Conservation (phyloP, 2,329 filamentous ascomycete genomes). For the Fusarium camptoceras region DNA sequence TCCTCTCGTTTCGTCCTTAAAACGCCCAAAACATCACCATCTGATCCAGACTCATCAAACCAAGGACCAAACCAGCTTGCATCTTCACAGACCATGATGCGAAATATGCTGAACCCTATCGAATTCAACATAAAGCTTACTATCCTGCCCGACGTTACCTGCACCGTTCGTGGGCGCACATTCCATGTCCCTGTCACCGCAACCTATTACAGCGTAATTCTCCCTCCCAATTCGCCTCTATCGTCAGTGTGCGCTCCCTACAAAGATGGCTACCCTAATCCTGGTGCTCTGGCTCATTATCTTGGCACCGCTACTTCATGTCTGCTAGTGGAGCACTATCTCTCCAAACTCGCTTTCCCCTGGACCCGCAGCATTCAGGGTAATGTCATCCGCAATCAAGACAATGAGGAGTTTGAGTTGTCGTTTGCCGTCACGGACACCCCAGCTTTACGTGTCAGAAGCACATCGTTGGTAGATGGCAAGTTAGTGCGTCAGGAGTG, state of each 20-base stretch:
- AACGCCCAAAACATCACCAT: slow-evolving; percentile 51
- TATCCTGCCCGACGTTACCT: slow-evolving; percentile 57
- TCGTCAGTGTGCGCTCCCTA: slow-evolving; percentile 57
- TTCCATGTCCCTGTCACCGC: slow-evolving; percentile 57
- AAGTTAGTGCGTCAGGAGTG: slow-evolving; percentile 42
- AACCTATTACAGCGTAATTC: slow-evolving; percentile 59
- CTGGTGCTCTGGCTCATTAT: slow-evolving; percentile 60
- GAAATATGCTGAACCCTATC: slow-evolving; percentile 56
- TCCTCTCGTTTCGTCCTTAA: slow-evolving; percentile 57
- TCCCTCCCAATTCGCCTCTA: slow-evolving; percentile 54
- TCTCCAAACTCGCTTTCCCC: slow-evolving; percentile 41
- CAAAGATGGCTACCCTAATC: slow-evolving; percentile 58
- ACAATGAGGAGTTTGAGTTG: slow-evolving; percentile 48
- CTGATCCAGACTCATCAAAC: slow-evolving; percentile 44
- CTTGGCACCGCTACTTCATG: slow-evolving; percentile 58
- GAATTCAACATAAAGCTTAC: slow-evolving; percentile 58
- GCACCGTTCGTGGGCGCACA: slow-evolving; percentile 60
- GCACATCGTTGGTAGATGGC: slow-evolving; percentile 30
- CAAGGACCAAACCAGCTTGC: slow-evolving; percentile 53
- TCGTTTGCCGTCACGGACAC: slow-evolving; percentile 48
- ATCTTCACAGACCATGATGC: slow-evolving; percentile 59
- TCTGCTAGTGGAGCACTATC: slow-evolving; percentile 53
- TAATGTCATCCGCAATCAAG: slow-evolving; percentile 48
- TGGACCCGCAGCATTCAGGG: slow-evolving; percentile 51
- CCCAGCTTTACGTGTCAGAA: slow-evolving; percentile 40